Evolutionary conservation across 371 early-diverging fungal species (phyloP).

Genomic region (Basidiobolus heterosporus): DNA sequence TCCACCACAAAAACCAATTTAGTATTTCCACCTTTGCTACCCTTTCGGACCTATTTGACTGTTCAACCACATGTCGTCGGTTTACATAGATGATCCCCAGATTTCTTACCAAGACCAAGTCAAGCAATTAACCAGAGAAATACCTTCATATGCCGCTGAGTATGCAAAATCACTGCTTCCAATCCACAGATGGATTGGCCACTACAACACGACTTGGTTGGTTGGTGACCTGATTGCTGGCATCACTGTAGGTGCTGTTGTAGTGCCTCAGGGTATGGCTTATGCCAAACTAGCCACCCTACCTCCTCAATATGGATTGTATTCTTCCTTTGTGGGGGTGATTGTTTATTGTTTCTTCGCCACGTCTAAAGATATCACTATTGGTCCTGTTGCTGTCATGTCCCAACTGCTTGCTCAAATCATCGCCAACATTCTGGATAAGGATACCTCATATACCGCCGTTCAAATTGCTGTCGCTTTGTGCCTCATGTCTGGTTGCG

Average conservation of each 20-base stretch:
- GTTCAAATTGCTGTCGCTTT: slow-evolving; percentile 5
- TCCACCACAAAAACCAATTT: too few relatives aligned
- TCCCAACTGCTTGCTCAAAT: slow-evolving; percentile 53
- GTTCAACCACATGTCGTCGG: too few relatives aligned
- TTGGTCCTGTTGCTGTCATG: slow-evolving; percentile 81
- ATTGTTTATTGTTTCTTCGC: slow-evolving; percentile 59
- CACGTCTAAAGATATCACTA: slow-evolving; percentile 70
- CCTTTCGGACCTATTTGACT: too few relatives aligned
- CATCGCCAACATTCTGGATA: slow-evolving; percentile 16
- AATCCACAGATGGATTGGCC: slow-evolving; percentile 12
- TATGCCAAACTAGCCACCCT: slow-evolving; percentile 71
- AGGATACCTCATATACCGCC: not conserved
- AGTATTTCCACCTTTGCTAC: too few relatives aligned
- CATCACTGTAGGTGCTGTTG: slow-evolving; percentile 65
- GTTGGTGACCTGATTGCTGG: slow-evolving; percentile 72
- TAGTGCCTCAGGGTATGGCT: slow-evolving; percentile 72
- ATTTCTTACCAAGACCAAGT: too few relatives aligned
- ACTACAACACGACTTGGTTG: slow-evolving; percentile 42
- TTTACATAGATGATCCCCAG: too few relatives aligned
- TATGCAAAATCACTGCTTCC: slow-evolving; percentile 7
- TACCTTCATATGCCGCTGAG: too few relatives aligned
- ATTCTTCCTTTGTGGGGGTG: slow-evolving; percentile 58
- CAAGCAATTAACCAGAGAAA: too few relatives aligned
- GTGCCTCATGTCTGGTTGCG: slow-evolving; percentile 17
- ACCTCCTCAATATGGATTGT: slow-evolving; percentile 70